A percentile compares a stretch with the other conserved stretches of the same genome.
These are phyloP conservation scores for Musa balbisiana DNA, from an alignment of 202 grass and related monocot species.

Conservation along the genomic window DNA sequence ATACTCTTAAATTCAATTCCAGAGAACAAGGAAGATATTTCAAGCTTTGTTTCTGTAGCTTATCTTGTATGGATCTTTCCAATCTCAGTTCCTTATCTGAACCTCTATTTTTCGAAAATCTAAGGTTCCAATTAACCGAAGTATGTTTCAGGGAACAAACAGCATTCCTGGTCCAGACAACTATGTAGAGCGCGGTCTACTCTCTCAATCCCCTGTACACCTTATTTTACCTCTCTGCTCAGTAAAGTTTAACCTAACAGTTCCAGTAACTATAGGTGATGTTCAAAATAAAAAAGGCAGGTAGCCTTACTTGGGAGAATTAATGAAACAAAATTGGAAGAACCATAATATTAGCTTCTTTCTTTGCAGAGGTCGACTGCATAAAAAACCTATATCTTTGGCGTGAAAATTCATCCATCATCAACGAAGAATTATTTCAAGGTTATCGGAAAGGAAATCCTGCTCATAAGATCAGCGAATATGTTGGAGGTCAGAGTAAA, in stretches of 20 bases:
- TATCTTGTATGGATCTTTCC: constrained; percentile 13
- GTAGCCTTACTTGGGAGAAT: background rate
- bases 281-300: constrained; percentile 8
- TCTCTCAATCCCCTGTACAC: background rate
- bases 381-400: constrained; percentile 1
- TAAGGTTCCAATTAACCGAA: background rate
- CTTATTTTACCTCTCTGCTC: constrained; percentile 12
- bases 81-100: background rate
- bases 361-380: constrained; percentile 5
- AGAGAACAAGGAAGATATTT: constrained; percentile 7
- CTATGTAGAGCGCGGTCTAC: constrained; percentile 11
- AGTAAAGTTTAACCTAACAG: constrained; percentile 5
- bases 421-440: constrained; percentile 20
- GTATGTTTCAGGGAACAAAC: constrained; percentile 10
- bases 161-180: background rate
- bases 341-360: background rate
- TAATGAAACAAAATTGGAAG: background rate
- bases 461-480: constrained; percentile 5
- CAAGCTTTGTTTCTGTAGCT: constrained; percentile 8
- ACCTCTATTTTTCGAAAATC: background rate
- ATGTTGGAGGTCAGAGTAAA: constrained; percentile 9
- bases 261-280: constrained; percentile 8
- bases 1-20: constrained; percentile 13
- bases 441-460: constrained; percentile 13
- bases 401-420: constrained; percentile 2